These are phyloP conservation scores for Taphrina wiesneri DNA, from an alignment of 1,139 yeast species.

Conservation along the genomic window DNA sequence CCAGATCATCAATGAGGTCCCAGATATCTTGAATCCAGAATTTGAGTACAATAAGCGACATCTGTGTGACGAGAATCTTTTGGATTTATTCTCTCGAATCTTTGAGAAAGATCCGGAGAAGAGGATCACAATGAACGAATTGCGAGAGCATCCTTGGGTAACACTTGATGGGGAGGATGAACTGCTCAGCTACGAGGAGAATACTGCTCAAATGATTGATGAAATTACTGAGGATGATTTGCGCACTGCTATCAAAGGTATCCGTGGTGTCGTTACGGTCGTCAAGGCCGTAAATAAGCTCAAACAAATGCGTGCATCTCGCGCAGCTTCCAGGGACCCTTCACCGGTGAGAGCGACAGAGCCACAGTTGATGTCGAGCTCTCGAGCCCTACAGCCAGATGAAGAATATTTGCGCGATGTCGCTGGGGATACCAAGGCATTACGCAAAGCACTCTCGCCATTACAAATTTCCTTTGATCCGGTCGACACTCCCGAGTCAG, in stretches of 20 bases:
- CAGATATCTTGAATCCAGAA: constrained; percentile 38
- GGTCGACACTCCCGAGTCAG: background rate
- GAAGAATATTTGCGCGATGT: constrained; percentile 18
- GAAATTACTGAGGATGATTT: constrained; percentile 49
- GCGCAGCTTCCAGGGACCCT: constrained; percentile 16
- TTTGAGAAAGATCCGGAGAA: constrained; percentile 58
- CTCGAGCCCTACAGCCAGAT: background rate
- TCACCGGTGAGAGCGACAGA: constrained; percentile 1
- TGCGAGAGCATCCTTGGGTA: constrained; percentile 64
- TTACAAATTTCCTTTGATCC: background rate
- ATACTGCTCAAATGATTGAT: constrained; percentile 45
- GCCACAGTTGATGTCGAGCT: background rate
- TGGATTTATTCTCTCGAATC: constrained; percentile 44
- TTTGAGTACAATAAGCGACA: constrained; percentile 42
- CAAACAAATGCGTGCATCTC: constrained; percentile 29
- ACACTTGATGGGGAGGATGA: constrained; percentile 48
- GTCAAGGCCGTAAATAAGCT: constrained; percentile 37
- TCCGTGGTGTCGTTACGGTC: constrained; percentile 38
- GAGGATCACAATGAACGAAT: constrained; percentile 56
- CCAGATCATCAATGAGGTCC: constrained; percentile 43
- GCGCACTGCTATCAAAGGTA: constrained; percentile 45
- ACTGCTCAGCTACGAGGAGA: constrained; percentile 47
- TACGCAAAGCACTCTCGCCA: background rate
- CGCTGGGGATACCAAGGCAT: background rate
- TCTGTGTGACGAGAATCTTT: constrained; percentile 41